Conservation (phyloP, 192 early-diverging fungal genomes). For the Bifiguratus adelaidae region DNA sequence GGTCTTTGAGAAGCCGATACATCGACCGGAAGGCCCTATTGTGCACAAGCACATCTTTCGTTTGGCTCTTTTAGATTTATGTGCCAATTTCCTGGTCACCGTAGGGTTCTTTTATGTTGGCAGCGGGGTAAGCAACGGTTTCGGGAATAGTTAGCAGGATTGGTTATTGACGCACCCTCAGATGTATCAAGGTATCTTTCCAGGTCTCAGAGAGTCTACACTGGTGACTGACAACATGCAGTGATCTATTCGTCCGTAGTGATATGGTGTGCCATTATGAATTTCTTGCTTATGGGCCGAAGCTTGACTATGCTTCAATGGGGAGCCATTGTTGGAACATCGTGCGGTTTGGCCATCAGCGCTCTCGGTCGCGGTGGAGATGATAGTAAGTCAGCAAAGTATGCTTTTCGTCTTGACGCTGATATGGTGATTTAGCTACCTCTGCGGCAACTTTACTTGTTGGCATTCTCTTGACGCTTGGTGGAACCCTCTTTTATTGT, state of each 20-base stretch:
- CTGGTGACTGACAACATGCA: too few species aligned
- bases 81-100: constrained; percentile 41
- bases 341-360: constrained; percentile 36
- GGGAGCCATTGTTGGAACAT: constrained; percentile 39
- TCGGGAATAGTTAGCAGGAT: too few species aligned
- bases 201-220: too few species aligned
- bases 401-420: background rate
- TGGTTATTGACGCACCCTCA: too few species aligned
- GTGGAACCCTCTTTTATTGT: constrained; percentile 39
- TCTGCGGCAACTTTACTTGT: constrained; percentile 17
- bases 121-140: constrained; percentile 51
- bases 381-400: background rate
- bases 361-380: constrained; percentile 25
- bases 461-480: constrained; percentile 37
- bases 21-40: too few species aligned
- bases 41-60: constrained; percentile 15
- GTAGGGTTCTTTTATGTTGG: constrained; percentile 46
- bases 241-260: constrained; percentile 50
- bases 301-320: constrained; percentile 34
- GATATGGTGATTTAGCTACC: background rate
- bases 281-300: constrained; percentile 36
- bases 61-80: constrained; percentile 32
- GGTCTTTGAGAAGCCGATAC: too few species aligned
- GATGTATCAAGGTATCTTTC: too few species aligned
- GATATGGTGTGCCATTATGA: constrained; percentile 51